These are phyloP conservation scores for Ziziphus jujuba DNA, from an alignment of 306 rosid species.

Conservation along the genomic window DNA sequence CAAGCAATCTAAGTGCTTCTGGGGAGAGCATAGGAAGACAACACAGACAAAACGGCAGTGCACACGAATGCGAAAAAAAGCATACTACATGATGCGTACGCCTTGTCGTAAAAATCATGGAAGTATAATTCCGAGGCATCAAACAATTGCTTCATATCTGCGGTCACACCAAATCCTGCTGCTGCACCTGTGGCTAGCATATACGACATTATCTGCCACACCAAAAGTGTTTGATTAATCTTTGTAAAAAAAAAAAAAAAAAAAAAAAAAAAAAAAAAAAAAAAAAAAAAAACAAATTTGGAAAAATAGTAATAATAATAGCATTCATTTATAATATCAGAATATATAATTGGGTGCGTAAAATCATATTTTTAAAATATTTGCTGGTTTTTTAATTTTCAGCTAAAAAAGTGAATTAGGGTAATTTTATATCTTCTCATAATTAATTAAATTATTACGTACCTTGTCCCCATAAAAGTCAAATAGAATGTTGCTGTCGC, in stretches of 20 bases:
- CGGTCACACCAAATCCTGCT: slow-evolving; percentile 55
- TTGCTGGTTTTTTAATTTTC: too few species aligned
- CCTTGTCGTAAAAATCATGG: slow-evolving; percentile 33
- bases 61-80: slow-evolving; percentile 27
- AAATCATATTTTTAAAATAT: too few species aligned
- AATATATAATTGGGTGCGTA: too few species aligned
- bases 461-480: slow-evolving; percentile 79
- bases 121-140: neutral
- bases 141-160: slow-evolving; percentile 17
- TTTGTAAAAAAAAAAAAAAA: too few species aligned
- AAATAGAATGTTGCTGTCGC: slow-evolving; percentile 29
- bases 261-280: too few species aligned
- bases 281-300: too few species aligned
- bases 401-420: too few species aligned
- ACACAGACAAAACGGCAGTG: slow-evolving; percentile 47
- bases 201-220: slow-evolving; percentile 49
- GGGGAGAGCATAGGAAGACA: slow-evolving; percentile 49
- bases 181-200: slow-evolving; percentile 53
- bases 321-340: too few species aligned
- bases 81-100: slow-evolving; percentile 49
- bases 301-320: too few species aligned
- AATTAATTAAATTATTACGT: too few species aligned
- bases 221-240: neutral
- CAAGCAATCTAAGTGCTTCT: neutral
- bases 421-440: too few species aligned